Percentiles rank a stretch among this genome's conserved stretches.
phyloP scores from a whole-genome alignment of 768 basidiomycete genomes.

The Termitomyces sp. region DNA sequence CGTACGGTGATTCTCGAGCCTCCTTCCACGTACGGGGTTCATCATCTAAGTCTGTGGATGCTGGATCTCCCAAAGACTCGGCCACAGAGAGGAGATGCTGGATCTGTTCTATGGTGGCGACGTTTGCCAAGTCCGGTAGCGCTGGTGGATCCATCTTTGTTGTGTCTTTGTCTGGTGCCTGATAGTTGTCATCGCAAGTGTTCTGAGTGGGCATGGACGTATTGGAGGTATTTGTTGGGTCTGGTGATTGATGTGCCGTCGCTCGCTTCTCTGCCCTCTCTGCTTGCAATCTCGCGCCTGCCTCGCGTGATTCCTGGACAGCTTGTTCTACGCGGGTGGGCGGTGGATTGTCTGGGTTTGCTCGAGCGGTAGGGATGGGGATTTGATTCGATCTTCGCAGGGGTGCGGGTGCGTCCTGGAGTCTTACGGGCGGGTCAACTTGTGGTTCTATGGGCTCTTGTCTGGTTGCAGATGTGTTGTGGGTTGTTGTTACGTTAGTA shows the following conservation, averaged over 20 bases:
- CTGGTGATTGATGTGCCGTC: too few species aligned
- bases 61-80: not conserved
- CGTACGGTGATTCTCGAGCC: too few species aligned
- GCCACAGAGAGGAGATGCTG: not conserved
- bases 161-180: not conserved
- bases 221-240: not conserved
- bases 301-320: constrained; percentile 1
- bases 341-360: not conserved
- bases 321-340: not conserved
- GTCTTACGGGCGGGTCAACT: not conserved
- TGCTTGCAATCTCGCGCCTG: not conserved
- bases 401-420: not conserved
- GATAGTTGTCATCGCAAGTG: too few species aligned
- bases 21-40: not conserved
- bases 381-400: not conserved
- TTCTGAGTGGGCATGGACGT: too few species aligned
- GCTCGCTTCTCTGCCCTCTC: not conserved
- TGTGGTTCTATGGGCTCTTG: not conserved
- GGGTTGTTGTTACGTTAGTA: not conserved
- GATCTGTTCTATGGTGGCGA: not conserved
- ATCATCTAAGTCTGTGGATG: constrained; percentile 5
- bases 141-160: not conserved
- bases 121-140: not conserved
- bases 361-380: not conserved
- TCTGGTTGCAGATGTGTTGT: not conserved